phyloP scores from a whole-genome alignment of 805 yeast genomes.

The Gaillardinia entomophila region DNA sequence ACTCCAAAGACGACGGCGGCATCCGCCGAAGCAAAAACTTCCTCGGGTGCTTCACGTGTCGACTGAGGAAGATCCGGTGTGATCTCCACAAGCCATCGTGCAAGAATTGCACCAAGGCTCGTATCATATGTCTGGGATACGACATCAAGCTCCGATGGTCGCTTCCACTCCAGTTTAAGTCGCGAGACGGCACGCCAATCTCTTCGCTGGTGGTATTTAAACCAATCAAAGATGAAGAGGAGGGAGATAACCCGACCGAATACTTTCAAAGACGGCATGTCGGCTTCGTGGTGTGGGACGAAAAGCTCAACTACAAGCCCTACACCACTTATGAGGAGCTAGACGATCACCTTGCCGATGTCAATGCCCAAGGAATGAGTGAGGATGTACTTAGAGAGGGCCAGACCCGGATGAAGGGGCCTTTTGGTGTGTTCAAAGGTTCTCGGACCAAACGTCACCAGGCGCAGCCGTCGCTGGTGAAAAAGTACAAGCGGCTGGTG shows the following conservation, averaged over 20 bases:
- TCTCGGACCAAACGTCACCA: background rate
- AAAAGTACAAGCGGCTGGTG: background rate
- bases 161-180: constrained; percentile 36
- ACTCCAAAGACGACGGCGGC: too few species aligned
- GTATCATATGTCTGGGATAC: constrained; percentile 74
- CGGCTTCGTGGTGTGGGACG: constrained; percentile 69
- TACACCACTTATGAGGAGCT: constrained; percentile 78
- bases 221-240: background rate
- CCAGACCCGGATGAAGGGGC: constrained; percentile 55
- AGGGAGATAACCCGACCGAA: constrained; percentile 21
- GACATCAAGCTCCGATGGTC: constrained; percentile 78
- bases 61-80: constrained; percentile 75
- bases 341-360: constrained; percentile 59
- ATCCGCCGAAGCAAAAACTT: constrained; percentile 50
- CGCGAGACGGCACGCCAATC: constrained; percentile 21
- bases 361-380: constrained; percentile 29
- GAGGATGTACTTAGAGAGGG: background rate
- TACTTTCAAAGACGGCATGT: constrained; percentile 66
- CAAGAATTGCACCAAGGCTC: constrained; percentile 61
- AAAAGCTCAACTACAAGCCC: constrained; percentile 35
- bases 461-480: background rate
- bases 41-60: constrained; percentile 85
- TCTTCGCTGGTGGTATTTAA: constrained; percentile 27
- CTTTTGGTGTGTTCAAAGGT: constrained; percentile 71
- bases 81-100: constrained; percentile 70